Evolutionary conservation across 305 asterid species (phyloP), one percentile per base, ranked within the genome.

Genomic region (Galium porrigens): DNA sequence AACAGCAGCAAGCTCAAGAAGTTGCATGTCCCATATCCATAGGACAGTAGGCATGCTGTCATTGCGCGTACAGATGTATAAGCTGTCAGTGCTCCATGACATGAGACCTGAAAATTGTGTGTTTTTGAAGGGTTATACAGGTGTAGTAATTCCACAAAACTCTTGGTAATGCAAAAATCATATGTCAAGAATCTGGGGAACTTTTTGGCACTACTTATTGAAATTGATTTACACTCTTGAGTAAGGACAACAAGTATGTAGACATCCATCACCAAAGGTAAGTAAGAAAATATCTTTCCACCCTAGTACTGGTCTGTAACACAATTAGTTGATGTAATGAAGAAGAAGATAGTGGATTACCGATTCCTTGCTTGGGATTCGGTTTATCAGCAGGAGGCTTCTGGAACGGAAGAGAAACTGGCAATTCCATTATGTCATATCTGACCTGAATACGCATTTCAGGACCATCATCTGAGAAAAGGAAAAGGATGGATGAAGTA

Each of bases 11-110:
- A 92, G 94, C 86, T 91, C 95, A 4, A 89, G 94, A 63, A 60
- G 95, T n/a, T 87, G 89, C 10, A 82, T 78, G 72, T 92, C 96
- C 99, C 99, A 92, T 77, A 92, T 77, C 99, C 99, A 92, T n/a
- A 89, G 81, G 59, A 89, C 97, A 2, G 86, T 77, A 37, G 99
- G 99, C 90, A 92, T 87, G 84, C 89, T 89, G 80, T 92, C 99
- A 18, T 89, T 92, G 60, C 99, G 95, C 25, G 95, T 89, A 72
- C 95, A 92, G 71, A 89, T 77, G 66, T 77, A 89, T 56, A 78
- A 90, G 78, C 95, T 87, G 81, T 92, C 89, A 7, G 75, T 73
- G 86, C 99, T 92, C 99, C 99, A 92, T 60, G 95, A 86, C 80
- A 89, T 62, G 14, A 92, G 88, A 46, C 97, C 99, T 92, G 86